These are phyloP conservation scores for Rubroboletus pulcherrimus DNA, from an alignment of 768 basidiomycete species.

Conservation along the genomic window DNA sequence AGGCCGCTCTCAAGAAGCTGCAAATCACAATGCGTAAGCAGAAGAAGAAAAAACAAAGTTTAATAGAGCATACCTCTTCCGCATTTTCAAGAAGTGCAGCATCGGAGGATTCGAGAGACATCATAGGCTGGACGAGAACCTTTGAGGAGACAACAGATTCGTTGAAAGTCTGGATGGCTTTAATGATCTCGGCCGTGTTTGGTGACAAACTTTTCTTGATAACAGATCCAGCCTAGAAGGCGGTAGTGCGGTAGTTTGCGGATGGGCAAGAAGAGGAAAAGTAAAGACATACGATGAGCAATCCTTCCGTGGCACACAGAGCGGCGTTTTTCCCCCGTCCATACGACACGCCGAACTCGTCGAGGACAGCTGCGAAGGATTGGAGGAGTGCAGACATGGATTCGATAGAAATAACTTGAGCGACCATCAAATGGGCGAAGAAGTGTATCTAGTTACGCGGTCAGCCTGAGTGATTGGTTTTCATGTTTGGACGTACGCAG, in stretches of 20 bases:
- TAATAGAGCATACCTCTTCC: constrained; percentile 50
- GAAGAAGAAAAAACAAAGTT: background rate
- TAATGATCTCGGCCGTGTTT: constrained; percentile 66
- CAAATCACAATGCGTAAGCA: background rate
- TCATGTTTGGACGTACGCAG: constrained; percentile 54
- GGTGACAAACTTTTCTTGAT: constrained; percentile 59
- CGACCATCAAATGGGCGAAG: constrained; percentile 82
- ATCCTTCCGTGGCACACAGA: constrained; percentile 75
- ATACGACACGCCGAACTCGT: constrained; percentile 85
- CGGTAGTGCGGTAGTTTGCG: background rate
- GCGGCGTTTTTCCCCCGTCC: constrained; percentile 81
- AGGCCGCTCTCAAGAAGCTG: constrained; percentile 78
- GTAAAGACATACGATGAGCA: constrained; percentile 56
- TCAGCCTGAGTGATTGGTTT: constrained; percentile 1
- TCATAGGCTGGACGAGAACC: constrained; percentile 61
- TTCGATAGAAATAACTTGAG: constrained; percentile 67
- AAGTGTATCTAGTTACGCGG: constrained; percentile 69
- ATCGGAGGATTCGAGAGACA: constrained; percentile 45
- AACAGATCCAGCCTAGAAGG: constrained; percentile 57
- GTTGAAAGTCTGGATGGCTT: constrained; percentile 65
- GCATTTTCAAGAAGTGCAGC: constrained; percentile 43
- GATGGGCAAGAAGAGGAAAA: background rate
- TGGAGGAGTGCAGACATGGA: constrained; percentile 80
- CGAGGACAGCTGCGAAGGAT: constrained; percentile 81
- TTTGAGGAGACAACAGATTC: constrained; percentile 57